Conservation (phyloP, 2,329 filamentous ascomycete genomes). For the Xylaria sp. region DNA sequence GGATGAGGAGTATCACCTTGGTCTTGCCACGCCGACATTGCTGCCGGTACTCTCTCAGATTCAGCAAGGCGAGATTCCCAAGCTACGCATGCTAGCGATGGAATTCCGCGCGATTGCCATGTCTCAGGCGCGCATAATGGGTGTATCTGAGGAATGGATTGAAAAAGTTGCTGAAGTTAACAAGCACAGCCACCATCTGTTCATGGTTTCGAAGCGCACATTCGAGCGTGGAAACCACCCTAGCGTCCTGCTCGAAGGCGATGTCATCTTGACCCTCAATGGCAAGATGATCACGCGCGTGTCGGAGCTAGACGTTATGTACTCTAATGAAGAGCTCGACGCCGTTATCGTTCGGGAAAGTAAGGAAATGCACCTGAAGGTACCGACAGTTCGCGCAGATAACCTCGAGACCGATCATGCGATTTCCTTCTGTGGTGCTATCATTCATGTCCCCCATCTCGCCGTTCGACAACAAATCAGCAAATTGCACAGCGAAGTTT, state of each 20-base stretch:
- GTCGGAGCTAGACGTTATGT: slow-evolving; percentile 93
- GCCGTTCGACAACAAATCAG: slow-evolving; percentile 96
- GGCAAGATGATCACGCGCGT: slow-evolving; percentile 89
- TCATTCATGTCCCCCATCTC: slow-evolving; percentile 89
- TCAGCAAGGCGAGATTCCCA: slow-evolving; percentile 70
- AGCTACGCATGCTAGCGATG: slow-evolving; percentile 84
- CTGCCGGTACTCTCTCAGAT: slow-evolving; percentile 86
- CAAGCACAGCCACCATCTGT: slow-evolving; percentile 88
- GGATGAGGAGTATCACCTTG: slow-evolving; percentile 94
- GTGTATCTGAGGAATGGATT: slow-evolving; percentile 94
- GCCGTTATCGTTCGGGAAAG: slow-evolving; percentile 83
- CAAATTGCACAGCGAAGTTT: slow-evolving; percentile 93
- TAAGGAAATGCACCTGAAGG: slow-evolving; percentile 66
- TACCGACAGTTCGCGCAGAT: slow-evolving; percentile 81
- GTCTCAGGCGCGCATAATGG: slow-evolving; percentile 96
- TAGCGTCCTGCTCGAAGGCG: slow-evolving; percentile 72
- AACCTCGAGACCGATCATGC: slow-evolving; percentile 90
- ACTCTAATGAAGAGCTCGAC: slow-evolving; percentile 75
- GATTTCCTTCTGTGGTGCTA: slow-evolving; percentile 90
- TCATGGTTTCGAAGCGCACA: slow-evolving; percentile 92
- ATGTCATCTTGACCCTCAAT: slow-evolving; percentile 88
- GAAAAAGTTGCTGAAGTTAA: slow-evolving; percentile 83
- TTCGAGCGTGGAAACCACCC: slow-evolving; percentile 52
- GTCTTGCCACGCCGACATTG: slow-evolving; percentile 80
- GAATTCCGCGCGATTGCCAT: slow-evolving; percentile 95